phyloP scores from a whole-genome alignment of 1,284 basidiomycete species.

The Cutaneotrichosporon dermatis region DNA sequence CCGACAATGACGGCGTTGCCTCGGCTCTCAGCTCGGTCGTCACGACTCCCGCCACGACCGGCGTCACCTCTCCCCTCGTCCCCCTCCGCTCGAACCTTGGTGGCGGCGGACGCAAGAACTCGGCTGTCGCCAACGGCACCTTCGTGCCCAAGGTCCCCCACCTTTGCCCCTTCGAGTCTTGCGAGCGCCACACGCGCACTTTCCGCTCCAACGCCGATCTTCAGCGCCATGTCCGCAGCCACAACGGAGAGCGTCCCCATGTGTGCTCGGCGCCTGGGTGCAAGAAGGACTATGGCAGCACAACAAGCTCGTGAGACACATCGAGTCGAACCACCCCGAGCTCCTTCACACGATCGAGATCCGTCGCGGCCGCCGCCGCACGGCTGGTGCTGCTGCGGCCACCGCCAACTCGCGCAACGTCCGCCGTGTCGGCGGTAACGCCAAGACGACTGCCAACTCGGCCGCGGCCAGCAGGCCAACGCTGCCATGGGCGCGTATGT shows the following conservation, averaged over 20 bases:
- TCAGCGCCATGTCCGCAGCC: conserved; percentile 22
- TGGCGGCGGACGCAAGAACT: conserved; percentile 1
- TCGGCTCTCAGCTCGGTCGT: neutral
- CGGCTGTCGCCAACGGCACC: conserved; percentile 4
- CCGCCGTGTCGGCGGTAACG: neutral
- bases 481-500: neutral
- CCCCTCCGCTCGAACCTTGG: neutral
- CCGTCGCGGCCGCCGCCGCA: conserved; percentile 12
- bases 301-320: conserved; percentile 27
- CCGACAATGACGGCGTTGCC: neutral
- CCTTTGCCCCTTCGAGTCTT: conserved; percentile 16
- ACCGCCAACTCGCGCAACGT: neutral
- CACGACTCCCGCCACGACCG: neutral
- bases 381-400: neutral
- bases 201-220: conserved; percentile 28
- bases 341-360: conserved; percentile 11
- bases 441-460: neutral
- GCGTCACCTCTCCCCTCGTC: neutral
- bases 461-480: neutral
- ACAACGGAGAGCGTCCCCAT: conserved; percentile 19
- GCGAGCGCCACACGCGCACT: conserved; percentile 15
- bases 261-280: conserved; percentile 15
- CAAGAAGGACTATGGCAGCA: conserved; percentile 22
- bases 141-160: conserved; percentile 17
- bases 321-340: conserved; percentile 20